Evolutionary conservation across 805 yeast genomes (phyloP), one percentile per base, ranked within the genome.

Genomic region (Isabelozyma heimii): DNA sequence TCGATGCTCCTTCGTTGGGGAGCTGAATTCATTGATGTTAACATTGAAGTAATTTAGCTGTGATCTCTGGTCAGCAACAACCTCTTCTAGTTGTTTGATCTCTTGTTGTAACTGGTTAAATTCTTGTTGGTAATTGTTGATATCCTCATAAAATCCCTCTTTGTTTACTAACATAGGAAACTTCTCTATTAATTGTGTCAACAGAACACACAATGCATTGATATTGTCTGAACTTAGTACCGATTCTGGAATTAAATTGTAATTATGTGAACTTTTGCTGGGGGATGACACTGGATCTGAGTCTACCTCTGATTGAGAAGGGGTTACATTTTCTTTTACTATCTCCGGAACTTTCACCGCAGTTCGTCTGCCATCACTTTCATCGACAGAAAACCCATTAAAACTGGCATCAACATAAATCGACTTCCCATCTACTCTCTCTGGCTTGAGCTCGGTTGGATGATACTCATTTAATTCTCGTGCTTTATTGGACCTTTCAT

Each of bases 401-500:
- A 59, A 65, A 48, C 66, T 76, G 37, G 54, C 63, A 54, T 62
- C 75, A 45, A 54, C 57, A 58, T 53, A 69, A 14, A 59, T 58
- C 48, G 59, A 52, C 44, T 74, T 75, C 0, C 85, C 85, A 55
- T 83, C 87, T 27, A 70, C 69, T 20, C 87, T 60, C 45, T 71
- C 77, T 1, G 77, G 75, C 10, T 62, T 63, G n/a, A 63, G 69
- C 12, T 56, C 63, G 47, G 49, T 44, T 16, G 45, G 26, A 17
- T 30, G 10, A 37, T 41, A 30, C 30, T 27, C 15, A 13, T 17
- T 7, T 4, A 10, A n/a, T 17, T 16, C 46, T 5, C 27, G 35
- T 30, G 42, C 33, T 28, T 37, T 33, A 1, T 13, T n/a, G 37
- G 13, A n/a, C 8, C 37, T 17, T 20, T 20, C 24, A 20, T 20